These are phyloP conservation scores for Paecilomyces formosus DNA, from an alignment of 2,329 filamentous ascomycete species.

Conservation along the genomic window DNA sequence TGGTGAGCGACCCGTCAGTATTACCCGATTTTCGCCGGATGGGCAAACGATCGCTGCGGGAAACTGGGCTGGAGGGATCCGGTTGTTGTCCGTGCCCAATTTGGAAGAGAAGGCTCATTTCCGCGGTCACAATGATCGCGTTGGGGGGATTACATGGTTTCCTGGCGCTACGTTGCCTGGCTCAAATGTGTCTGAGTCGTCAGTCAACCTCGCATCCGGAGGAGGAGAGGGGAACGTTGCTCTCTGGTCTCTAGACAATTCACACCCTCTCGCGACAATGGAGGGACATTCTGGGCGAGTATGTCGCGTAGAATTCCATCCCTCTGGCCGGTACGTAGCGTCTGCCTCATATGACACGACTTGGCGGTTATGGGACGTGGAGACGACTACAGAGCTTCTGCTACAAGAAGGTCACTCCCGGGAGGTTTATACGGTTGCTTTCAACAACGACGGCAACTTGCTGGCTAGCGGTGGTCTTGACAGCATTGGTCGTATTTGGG, in stretches of 20 bases:
- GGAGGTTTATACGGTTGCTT: constrained; percentile 83
- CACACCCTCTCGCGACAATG: constrained; percentile 75
- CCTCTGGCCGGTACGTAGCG: constrained; percentile 79
- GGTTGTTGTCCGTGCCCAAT: constrained; percentile 74
- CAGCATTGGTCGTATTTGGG: constrained; percentile 93
- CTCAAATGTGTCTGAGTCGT: constrained; percentile 61
- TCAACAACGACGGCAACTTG: constrained; percentile 85
- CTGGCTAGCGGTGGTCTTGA: constrained; percentile 89
- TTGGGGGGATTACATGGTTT: constrained; percentile 86
- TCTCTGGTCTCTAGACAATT: constrained; percentile 81
- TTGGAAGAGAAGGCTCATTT: constrained; percentile 68
- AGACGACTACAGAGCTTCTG: constrained; percentile 73
- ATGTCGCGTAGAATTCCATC: constrained; percentile 89
- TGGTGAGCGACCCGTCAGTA: constrained; percentile 82
- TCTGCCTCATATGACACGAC: constrained; percentile 95
- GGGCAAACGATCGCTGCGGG: constrained; percentile 79
- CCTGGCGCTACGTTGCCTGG: constrained; percentile 70
- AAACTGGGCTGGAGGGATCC: constrained; percentile 87
- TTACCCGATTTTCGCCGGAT: constrained; percentile 83
- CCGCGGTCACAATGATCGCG: constrained; percentile 78
- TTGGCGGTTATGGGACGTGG: constrained; percentile 93
- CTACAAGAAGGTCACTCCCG: constrained; percentile 92
- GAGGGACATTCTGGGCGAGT: constrained; percentile 80
- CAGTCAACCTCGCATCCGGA: constrained; percentile 81
- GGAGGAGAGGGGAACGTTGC: constrained; percentile 83